Evolutionary conservation across 257 asterid species (phyloP).

Genomic region (Solanum ossicruentum): DNA sequence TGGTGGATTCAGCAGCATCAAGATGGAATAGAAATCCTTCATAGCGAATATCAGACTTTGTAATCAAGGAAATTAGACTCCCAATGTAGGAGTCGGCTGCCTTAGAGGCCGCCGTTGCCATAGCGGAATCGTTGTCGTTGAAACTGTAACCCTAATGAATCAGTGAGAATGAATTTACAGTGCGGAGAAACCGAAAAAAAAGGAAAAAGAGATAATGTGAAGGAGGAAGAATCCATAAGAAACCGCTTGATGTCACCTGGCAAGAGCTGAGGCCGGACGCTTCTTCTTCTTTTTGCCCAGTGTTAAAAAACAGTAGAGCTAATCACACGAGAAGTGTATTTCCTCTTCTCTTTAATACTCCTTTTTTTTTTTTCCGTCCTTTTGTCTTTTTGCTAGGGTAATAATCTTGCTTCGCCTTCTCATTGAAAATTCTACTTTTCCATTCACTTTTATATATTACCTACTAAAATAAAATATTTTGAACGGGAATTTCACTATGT

Average conservation of each 20-base stretch:
- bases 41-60: slow-evolving; percentile 18
- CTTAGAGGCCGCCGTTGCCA: not conserved
- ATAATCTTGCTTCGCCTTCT: not conserved
- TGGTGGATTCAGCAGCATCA: not conserved
- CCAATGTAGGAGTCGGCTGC: slow-evolving; percentile 13
- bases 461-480: too few relatives aligned
- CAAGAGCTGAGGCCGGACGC: not conserved
- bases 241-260: not conserved
- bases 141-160: slow-evolving; percentile 1
- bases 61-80: slow-evolving; percentile 6
- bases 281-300: not conserved
- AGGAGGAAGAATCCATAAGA: not conserved
- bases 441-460: not conserved
- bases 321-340: not conserved
- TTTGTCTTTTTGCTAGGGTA: not conserved
- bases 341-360: not conserved
- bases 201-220: not conserved
- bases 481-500: too few relatives aligned
- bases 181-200: not conserved
- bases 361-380: not conserved
- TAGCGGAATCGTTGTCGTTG: not conserved
- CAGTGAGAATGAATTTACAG: not conserved
- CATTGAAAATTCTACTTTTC: not conserved
- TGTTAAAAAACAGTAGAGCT: not conserved
- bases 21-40: slow-evolving; percentile 12